These are phyloP conservation scores for Colletotrichum acutatum DNA, from an alignment of 2,329 filamentous ascomycete genomes.

Conservation along the genomic window DNA sequence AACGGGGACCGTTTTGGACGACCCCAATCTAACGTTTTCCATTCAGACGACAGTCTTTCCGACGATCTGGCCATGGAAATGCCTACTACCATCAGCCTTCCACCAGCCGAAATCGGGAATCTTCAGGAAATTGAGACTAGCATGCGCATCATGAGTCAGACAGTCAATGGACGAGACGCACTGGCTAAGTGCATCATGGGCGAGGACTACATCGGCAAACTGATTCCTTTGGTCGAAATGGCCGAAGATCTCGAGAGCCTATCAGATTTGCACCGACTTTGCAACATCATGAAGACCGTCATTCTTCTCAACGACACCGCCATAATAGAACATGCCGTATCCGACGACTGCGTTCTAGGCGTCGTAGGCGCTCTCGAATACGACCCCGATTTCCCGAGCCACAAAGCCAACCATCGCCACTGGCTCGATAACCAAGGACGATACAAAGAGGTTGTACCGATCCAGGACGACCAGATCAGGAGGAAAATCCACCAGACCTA, in stretches of 20 bases:
- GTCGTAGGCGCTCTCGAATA: slow-evolving; percentile 97
- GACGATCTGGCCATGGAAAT: slow-evolving; percentile 86
- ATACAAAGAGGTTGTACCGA: slow-evolving; percentile 96
- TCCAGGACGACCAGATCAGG: slow-evolving; percentile 83
- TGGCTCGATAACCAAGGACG: slow-evolving; percentile 90
- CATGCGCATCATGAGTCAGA: slow-evolving; percentile 82
- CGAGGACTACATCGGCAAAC: slow-evolving; percentile 87
- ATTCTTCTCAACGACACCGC: slow-evolving; percentile 94
- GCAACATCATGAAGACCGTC: slow-evolving; percentile 97
- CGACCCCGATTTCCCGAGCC: slow-evolving; percentile 95
- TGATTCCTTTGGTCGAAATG: slow-evolving; percentile 86
- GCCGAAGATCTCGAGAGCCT: slow-evolving; percentile 93
- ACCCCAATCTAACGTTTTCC: slow-evolving; percentile 40
- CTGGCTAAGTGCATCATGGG: slow-evolving; percentile 87
- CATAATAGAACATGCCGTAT: slow-evolving; percentile 94
- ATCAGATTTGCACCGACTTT: slow-evolving; percentile 86
- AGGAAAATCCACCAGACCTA: slow-evolving; percentile 97
- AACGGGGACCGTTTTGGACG: not conserved
- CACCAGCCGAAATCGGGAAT: slow-evolving; percentile 82
- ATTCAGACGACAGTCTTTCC: slow-evolving; percentile 82
- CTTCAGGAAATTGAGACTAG: slow-evolving; percentile 85
- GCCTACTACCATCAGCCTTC: slow-evolving; percentile 76
- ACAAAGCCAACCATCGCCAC: slow-evolving; percentile 96
- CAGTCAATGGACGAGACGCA: slow-evolving; percentile 82
- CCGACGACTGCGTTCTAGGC: slow-evolving; percentile 87